Base-by-base conservation (phyloP, 1,139 yeast species). In the Yamadazyma aaseri region DNA sequence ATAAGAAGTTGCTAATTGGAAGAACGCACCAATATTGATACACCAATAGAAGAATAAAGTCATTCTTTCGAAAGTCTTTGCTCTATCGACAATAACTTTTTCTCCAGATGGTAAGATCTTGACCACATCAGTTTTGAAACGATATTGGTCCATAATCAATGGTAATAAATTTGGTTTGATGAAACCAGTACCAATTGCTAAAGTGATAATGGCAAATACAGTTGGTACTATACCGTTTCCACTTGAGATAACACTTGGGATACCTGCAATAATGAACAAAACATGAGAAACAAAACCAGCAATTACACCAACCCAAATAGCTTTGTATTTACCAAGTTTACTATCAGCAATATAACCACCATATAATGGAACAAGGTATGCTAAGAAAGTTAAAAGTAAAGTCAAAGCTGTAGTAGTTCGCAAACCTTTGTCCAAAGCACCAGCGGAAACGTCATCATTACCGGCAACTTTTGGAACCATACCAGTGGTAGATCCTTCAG, bases 41-140 rank as follows among this genome's bases (percentile, higher is more conserved):
- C 86, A 73, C 75, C 86, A 72, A 62, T 86, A 86, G 60, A 86
- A 86, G 23, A 81, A 66, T 69, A 84, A 73, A 43, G 87, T 81
- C 62, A 86, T 73, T 56, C 85, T 73, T 63, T 84, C 87, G 40
- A 84, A 64, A 10, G 95, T 79, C 41, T 78, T 68, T 47, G 77
- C 74, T 34, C 86, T 82, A 50, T 84, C 90, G 28, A 82, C 73
- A 46, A 86, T 73, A 20, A 84, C 90, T 29, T 71, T 65, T 51
- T 79, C 82, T 33, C 87, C 95, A 28, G 65, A 54, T 44, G 79
- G 76, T 34, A 73, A 62, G 3, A 73, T 76, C 52, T 70, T 73
- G 34, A 86, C 79, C 38, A 73, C 76, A 38, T 79, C 83, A 44
- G 71, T 68, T 29, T 76, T 64, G 50, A 74, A 71, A 9, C 60